Percentiles rank a stretch among this genome's conserved stretches.
These are phyloP conservation scores for Nidula niveotomentosa DNA, from an alignment of 1,284 basidiomycete genomes.

Conservation along the genomic window DNA sequence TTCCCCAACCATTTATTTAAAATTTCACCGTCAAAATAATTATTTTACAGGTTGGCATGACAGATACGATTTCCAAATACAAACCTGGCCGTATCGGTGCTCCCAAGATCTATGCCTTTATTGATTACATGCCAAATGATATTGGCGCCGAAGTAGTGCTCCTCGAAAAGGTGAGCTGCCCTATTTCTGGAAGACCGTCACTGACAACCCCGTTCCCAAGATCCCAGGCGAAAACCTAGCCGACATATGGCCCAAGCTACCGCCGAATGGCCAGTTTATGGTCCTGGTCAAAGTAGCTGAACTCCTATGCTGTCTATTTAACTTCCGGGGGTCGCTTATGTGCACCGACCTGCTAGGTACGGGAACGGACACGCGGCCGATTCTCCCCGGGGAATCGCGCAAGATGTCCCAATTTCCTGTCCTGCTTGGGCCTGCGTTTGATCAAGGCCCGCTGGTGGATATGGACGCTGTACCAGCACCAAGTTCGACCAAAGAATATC, in stretches of 20 bases:
- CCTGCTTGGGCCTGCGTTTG: constrained; percentile 6
- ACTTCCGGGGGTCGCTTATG: constrained; percentile 6
- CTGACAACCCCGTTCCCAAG: background rate
- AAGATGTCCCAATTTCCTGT: background rate
- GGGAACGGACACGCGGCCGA: background rate
- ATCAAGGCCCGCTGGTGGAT: constrained; percentile 6
- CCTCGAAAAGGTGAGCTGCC: constrained; percentile 7
- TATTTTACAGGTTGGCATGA: constrained; percentile 8
- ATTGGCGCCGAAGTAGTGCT: constrained; percentile 10
- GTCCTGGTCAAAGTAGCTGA: constrained; percentile 6
- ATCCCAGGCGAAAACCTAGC: constrained; percentile 5
- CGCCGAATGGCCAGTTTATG: background rate
- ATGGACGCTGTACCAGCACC: constrained; percentile 5
- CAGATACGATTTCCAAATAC: constrained; percentile 1
- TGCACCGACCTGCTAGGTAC: constrained; percentile 9
- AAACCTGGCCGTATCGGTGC: constrained; percentile 1
- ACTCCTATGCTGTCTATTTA: constrained; percentile 7
- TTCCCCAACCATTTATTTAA: background rate
- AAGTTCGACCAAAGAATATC: constrained; percentile 3
- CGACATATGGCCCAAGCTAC: constrained; percentile 7
- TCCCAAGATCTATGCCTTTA: constrained; percentile 8
- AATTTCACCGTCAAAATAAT: background rate
- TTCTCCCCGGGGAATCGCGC: background rate
- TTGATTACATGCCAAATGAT: constrained; percentile 5
- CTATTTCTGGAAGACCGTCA: background rate